Conservation (phyloP, 2,329 filamentous ascomycete genomes). For the Leptographium flavum region DNA sequence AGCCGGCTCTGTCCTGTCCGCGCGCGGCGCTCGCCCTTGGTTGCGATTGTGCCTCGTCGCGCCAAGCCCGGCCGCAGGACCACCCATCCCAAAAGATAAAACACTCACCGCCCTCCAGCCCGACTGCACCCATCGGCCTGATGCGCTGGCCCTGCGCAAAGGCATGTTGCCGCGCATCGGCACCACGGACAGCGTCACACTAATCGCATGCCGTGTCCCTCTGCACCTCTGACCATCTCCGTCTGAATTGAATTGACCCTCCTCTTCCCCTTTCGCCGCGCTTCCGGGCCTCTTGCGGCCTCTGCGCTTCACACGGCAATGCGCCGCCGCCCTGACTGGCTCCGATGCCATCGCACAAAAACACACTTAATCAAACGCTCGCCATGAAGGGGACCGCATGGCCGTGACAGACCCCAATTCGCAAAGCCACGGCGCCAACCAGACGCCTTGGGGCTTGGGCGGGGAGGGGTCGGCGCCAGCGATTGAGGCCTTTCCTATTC, state of each 20-base stretch:
- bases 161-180: no score
- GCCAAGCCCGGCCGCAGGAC: background rate
- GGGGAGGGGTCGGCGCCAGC: slow-evolving; percentile 1
- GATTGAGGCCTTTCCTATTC: background rate
- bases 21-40: no score
- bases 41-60: background rate
- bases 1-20: background rate
- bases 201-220: background rate
- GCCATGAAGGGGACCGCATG: slow-evolving; percentile 4
- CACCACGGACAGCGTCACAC: no score
- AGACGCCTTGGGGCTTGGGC: no score
- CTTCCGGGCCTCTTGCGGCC: no score
- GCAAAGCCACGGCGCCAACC: background rate
- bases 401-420: slow-evolving; percentile 7
- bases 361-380: background rate
- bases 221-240: background rate
- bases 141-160: background rate
- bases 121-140: no score
- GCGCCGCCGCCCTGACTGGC: slow-evolving; percentile 4
- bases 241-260: background rate
- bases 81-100: no score
- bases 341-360: background rate
- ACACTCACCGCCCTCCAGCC: no score
- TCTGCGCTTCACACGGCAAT: slow-evolving; percentile 1
- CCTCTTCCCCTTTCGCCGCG: background rate